A percentile compares a stretch with the other conserved stretches of the same genome.
Conservation (phyloP, 495 filamentous ascomycete species). For the Amphirosellinia nigrospora region DNA sequence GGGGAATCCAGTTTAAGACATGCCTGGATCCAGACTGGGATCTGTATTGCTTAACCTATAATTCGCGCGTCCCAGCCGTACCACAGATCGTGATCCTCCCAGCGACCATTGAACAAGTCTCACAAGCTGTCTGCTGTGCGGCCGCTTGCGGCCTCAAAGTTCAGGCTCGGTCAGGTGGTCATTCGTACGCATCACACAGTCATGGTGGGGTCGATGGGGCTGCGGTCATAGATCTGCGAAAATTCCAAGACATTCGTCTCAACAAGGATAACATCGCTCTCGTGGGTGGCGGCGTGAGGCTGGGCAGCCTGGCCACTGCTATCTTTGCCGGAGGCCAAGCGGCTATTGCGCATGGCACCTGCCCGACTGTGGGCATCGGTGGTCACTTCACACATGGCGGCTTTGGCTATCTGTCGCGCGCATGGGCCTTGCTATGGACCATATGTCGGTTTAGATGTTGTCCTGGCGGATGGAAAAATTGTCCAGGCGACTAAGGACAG, state of each 20-base stretch:
- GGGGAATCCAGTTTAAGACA: conserved; percentile 28
- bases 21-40: conserved; percentile 36
- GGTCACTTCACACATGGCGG: conserved; percentile 76
- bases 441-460: conserved; percentile 65
- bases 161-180: conserved; percentile 70
- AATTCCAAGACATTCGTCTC: conserved; percentile 39
- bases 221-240: conserved; percentile 58
- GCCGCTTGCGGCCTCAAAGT: conserved; percentile 55
- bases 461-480: conserved; percentile 64
- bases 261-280: conserved; percentile 52
- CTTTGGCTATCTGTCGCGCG: conserved; percentile 64
- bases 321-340: conserved; percentile 58
- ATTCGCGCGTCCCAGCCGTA: conserved; percentile 59
- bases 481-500: conserved; percentile 46
- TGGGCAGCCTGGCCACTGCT: conserved; percentile 63
- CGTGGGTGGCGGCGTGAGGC: conserved; percentile 61
- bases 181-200: conserved; percentile 69
- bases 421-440: conserved; percentile 69
- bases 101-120: conserved; percentile 53
- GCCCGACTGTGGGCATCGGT: conserved; percentile 64
- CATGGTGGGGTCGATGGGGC: conserved; percentile 55
- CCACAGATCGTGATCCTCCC: conserved; percentile 66
- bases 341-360: conserved; percentile 69
- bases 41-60: conserved; percentile 55
- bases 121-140: conserved; percentile 57